phyloP scores from a whole-genome alignment of 345 rosid species.

The Eucalyptus melliodora region DNA sequence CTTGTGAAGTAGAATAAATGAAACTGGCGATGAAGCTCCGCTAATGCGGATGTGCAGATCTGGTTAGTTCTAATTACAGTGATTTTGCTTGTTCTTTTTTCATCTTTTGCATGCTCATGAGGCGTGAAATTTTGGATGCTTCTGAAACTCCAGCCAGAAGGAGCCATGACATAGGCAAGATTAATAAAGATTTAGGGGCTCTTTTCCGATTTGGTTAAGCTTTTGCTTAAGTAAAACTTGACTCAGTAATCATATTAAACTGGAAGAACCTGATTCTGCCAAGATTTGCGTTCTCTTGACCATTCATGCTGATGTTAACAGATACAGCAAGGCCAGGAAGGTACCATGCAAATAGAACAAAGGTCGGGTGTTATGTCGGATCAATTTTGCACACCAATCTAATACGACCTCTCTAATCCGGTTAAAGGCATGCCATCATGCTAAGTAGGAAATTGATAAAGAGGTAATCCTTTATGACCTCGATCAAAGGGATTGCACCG shows the following conservation, averaged over 20 bases:
- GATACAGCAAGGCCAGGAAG: not conserved
- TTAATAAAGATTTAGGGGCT: not conserved
- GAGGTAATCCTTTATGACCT: not conserved
- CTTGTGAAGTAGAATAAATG: not conserved
- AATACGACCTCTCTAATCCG: not conserved
- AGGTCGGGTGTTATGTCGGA: not conserved
- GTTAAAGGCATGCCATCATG: not conserved
- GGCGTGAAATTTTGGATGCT: not conserved
- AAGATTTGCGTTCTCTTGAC: not conserved
- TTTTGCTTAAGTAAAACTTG: not conserved
- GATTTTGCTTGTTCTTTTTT: not conserved
- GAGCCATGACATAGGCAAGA: not conserved
- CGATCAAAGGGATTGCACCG: not conserved
- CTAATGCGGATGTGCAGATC: not conserved
- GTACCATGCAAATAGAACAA: not conserved
- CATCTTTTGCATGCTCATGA: not conserved
- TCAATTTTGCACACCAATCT: not conserved
- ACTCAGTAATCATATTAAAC: not conserved
- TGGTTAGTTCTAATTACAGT: not conserved
- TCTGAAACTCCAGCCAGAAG: not conserved
- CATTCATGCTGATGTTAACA: not conserved
- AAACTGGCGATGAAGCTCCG: not conserved
- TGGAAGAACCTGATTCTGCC: not conserved
- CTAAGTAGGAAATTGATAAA: not conserved
- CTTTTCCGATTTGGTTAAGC: not conserved